These are phyloP conservation scores for Aspergillus haitiensis DNA, from an alignment of 495 filamentous ascomycete species.

Conservation along the genomic window DNA sequence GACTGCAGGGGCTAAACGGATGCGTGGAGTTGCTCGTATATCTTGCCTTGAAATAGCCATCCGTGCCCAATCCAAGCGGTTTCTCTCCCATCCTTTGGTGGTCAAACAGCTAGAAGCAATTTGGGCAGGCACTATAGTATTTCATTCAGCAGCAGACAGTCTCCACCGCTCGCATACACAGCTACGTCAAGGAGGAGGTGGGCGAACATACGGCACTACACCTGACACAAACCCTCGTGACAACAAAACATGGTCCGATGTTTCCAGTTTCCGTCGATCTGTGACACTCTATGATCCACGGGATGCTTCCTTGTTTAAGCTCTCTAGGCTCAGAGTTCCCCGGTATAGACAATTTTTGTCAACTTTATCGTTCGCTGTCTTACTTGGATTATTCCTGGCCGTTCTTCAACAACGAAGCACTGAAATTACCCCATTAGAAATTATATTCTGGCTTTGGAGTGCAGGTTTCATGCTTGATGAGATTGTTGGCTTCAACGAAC, in stretches of 20 bases:
- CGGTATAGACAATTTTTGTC: conserved; percentile 87
- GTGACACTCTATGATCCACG: conserved; percentile 88
- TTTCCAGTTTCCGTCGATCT: conserved; percentile 56
- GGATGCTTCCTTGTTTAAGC: conserved; percentile 85
- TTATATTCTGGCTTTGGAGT: conserved; percentile 96
- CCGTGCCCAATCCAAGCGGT: conserved; percentile 82
- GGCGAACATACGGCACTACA: conserved; percentile 10
- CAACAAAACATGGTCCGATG: conserved; percentile 8
- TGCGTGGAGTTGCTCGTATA: conserved; percentile 64
- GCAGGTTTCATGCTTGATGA: conserved; percentile 97
- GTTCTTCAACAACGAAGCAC: conserved; percentile 69
- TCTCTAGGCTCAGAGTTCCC: conserved; percentile 84
- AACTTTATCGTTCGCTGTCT: conserved; percentile 75
- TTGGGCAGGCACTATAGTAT: conserved; percentile 91
- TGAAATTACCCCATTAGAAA: conserved; percentile 74
- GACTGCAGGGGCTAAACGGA: conserved; percentile 33
- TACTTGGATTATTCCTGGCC: conserved; percentile 80
- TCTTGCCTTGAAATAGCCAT: conserved; percentile 92
- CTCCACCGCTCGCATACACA: conserved; percentile 59
- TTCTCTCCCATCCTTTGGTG: conserved; percentile 84
- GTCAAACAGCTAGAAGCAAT: conserved; percentile 93
- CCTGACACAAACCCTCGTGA: background rate
- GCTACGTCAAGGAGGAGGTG: conserved; percentile 28
- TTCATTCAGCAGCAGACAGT: conserved; percentile 81
- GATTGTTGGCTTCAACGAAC: conserved; percentile 87